phyloP scores from a whole-genome alignment of 148 eudicot species.

The Limonium bicolor region DNA sequence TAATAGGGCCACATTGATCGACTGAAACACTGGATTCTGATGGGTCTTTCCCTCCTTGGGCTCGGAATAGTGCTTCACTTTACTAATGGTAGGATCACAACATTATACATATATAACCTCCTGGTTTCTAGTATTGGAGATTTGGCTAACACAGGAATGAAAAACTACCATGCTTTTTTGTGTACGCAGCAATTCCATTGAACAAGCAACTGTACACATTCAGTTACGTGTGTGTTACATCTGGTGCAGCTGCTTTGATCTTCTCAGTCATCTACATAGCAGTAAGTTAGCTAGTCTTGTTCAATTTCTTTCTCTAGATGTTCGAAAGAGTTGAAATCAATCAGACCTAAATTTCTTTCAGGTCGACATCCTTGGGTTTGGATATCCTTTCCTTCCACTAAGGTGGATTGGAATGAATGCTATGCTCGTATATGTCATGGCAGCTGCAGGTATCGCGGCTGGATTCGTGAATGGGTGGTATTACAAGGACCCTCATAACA shows the following conservation, averaged over 20 bases:
- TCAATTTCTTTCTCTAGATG: background rate
- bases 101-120: too few relatives aligned
- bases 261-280: slow-evolving; percentile 50
- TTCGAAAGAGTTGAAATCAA: background rate
- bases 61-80: slow-evolving; percentile 57
- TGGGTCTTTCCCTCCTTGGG: slow-evolving; percentile 49
- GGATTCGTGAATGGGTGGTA: slow-evolving; percentile 90
- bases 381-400: slow-evolving; percentile 43
- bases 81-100: slow-evolving; percentile 34
- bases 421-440: slow-evolving; percentile 85
- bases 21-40: slow-evolving; percentile 50
- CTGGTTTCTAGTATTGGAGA: too few relatives aligned
- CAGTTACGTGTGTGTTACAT: slow-evolving; percentile 78
- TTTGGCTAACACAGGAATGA: too few relatives aligned
- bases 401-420: slow-evolving; percentile 98
- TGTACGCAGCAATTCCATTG: slow-evolving; percentile 71
- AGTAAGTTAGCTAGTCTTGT: too few relatives aligned
- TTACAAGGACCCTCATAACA: slow-evolving; percentile 47
- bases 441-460: slow-evolving; percentile 69
- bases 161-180: too few relatives aligned
- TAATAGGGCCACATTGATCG: slow-evolving; percentile 55
- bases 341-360: slow-evolving; percentile 5
- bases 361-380: slow-evolving; percentile 52
- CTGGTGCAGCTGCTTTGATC: slow-evolving; percentile 57
- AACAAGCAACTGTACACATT: slow-evolving; percentile 77